Evolutionary conservation across 495 filamentous ascomycete species (phyloP).

Genomic region (Neurospora sp.): DNA sequence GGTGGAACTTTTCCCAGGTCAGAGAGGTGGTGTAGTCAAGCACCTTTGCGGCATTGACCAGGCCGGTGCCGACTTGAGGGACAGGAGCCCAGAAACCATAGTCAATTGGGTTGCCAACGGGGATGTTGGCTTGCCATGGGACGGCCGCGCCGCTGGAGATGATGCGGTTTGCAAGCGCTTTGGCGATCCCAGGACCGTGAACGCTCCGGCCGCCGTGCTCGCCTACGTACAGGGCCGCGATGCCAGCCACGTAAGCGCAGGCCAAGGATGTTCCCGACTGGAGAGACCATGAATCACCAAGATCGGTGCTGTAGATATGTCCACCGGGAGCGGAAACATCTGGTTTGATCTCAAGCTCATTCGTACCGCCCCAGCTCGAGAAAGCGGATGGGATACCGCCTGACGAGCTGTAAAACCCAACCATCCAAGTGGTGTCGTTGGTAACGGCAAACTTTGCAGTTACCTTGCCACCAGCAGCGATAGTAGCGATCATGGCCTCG

Average conservation of each 20-base stretch:
- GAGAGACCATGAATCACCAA: conserved; percentile 25
- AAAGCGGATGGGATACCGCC: conserved; percentile 25
- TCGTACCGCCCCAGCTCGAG: conserved; percentile 38
- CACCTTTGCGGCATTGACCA: conserved; percentile 35
- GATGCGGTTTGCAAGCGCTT: conserved; percentile 27
- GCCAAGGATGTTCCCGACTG: conserved; percentile 44
- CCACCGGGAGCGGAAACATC: conserved; percentile 38
- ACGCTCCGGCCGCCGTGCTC: conserved; percentile 22
- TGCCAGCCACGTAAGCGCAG: conserved; percentile 39
- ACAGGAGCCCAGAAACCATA: conserved; percentile 27
- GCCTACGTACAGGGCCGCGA: conserved; percentile 34
- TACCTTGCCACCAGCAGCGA: conserved; percentile 17
- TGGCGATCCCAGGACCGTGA: conserved; percentile 26
- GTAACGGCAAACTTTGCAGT: conserved; percentile 18
- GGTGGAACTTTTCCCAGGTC: conserved; percentile 26
- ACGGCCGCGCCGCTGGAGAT: conserved; percentile 29
- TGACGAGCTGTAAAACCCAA: conserved; percentile 18
- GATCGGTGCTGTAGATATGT: conserved; percentile 37
- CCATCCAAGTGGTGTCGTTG: conserved; percentile 13
- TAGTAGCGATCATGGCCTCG: conserved; percentile 17
- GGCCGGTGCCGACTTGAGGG: conserved; percentile 37
- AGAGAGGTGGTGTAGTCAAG: conserved; percentile 30
- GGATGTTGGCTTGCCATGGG: conserved; percentile 31
- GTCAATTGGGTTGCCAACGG: conserved; percentile 12
- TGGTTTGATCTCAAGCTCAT: conserved; percentile 34